Percentiles rank a stretch among this genome's conserved stretches.
Evolutionary conservation across 495 filamentous ascomycete genomes (phyloP).

Genomic region (Neurospora sp.): DNA sequence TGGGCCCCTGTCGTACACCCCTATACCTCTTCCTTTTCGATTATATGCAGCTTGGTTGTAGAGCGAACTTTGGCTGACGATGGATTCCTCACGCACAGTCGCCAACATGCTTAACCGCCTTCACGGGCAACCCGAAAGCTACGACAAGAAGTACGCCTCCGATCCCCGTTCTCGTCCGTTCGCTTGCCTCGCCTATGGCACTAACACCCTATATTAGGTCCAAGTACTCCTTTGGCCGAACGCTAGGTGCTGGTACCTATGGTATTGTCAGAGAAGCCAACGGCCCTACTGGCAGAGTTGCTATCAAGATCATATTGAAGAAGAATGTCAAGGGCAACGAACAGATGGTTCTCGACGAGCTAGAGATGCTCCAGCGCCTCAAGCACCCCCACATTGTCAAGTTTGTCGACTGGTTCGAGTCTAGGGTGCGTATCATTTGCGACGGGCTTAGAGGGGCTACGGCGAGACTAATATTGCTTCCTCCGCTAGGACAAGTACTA

Average conservation of each 20-base stretch:
- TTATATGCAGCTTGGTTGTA: not conserved
- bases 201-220: constrained; percentile 41
- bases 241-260: constrained; percentile 94
- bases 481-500: constrained; percentile 93
- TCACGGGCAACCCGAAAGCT: constrained; percentile 93
- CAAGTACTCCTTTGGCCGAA: constrained; percentile 84
- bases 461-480: constrained; percentile 1
- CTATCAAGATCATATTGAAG: constrained; percentile 98
- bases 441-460: not conserved
- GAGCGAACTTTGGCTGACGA: constrained; percentile 3
- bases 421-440: constrained; percentile 47
- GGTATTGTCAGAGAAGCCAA: constrained; percentile 96
- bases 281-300: constrained; percentile 71
- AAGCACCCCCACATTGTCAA: constrained; percentile 94
- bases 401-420: constrained; percentile 99
- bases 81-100: constrained; percentile 42
- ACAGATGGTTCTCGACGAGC: constrained; percentile 96
- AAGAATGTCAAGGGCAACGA: constrained; percentile 98
- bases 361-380: constrained; percentile 81
- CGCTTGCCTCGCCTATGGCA: not conserved
- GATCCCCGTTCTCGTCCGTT: not conserved
- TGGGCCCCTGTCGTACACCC: not conserved
- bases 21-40: not conserved
- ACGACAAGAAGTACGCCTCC: constrained; percentile 80
- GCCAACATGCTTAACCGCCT: constrained; percentile 93